These are phyloP conservation scores for Brassica cretica DNA, from an alignment of 345 rosid species.

Conservation along the genomic window DNA sequence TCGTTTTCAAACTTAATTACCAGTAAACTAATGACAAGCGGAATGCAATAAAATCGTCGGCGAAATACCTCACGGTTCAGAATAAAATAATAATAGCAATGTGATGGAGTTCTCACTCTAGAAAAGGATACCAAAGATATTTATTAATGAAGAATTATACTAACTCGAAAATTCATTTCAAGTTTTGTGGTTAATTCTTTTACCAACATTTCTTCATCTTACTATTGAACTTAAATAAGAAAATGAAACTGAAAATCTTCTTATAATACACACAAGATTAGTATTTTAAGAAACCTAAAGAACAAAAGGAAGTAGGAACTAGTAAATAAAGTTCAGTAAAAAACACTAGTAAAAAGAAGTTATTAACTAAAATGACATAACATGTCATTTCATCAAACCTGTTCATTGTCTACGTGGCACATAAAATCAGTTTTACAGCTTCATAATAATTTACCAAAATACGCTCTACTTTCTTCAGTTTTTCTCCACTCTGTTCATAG, in stretches of 20 bases:
- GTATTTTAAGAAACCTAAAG: background rate
- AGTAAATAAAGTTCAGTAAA: background rate
- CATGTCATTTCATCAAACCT: conserved; percentile 1
- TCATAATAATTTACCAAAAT: conserved; percentile 14
- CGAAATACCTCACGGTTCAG: conserved; percentile 16
- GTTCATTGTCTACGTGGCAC: conserved; percentile 23
- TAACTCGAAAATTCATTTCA: background rate
- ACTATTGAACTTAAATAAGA: background rate
- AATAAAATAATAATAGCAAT: conserved; percentile 1
- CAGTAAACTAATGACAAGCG: background rate
- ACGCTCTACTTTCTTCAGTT: conserved; percentile 6
- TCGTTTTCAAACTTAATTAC: background rate
- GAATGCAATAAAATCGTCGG: conserved; percentile 29
- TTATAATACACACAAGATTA: conserved; percentile 27
- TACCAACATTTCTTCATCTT: background rate
- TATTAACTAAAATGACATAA: conserved; percentile 30
- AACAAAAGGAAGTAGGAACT: conserved; percentile 10
- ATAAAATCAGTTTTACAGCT: conserved; percentile 26
- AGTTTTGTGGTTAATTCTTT: conserved; percentile 9
- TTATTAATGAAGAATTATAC: no score
- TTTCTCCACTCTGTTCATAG: conserved; percentile 37
- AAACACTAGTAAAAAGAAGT: background rate
- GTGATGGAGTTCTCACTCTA: no score
- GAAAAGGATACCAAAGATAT: no score
- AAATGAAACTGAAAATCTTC: background rate